These are phyloP conservation scores for Castanea crenata DNA, from an alignment of 306 rosid genomes.

Conservation along the genomic window DNA sequence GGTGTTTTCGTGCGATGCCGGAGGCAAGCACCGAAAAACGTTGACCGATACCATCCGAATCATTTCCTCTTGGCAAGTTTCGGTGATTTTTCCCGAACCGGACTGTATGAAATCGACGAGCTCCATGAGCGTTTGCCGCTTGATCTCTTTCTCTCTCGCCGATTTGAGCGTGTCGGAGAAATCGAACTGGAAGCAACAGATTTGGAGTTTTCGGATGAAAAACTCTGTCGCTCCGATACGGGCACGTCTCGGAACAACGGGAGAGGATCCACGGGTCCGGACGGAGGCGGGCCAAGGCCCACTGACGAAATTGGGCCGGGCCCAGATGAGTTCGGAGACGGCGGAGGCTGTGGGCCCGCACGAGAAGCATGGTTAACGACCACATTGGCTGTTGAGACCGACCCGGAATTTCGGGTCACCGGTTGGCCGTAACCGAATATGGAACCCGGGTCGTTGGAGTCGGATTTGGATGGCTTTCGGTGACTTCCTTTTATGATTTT, in stretches of 20 bases:
- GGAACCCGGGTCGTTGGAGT: conserved; percentile 48
- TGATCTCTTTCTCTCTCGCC: conserved; percentile 83
- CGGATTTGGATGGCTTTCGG: conserved; percentile 87
- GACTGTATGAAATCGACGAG: conserved; percentile 87
- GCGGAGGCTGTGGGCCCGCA: conserved; percentile 33
- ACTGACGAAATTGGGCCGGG: conserved; percentile 3
- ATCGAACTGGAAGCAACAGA: conserved; percentile 71
- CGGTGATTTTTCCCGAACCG: conserved; percentile 84
- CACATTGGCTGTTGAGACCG: conserved; percentile 45
- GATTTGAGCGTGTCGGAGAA: conserved; percentile 72
- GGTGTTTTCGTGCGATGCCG: conserved; percentile 77
- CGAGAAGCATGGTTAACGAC: conserved; percentile 76
- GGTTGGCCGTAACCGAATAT: conserved; percentile 35
- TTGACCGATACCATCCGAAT: conserved; percentile 79
- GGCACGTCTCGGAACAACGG: conserved; percentile 73
- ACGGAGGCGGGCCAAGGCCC: conserved; percentile 22
- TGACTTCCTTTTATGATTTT: conserved; percentile 83
- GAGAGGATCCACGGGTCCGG: conserved; percentile 64
- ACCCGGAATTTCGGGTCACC: conserved; percentile 40
- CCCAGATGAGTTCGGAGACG: conserved; percentile 21
- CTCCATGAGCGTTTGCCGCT: conserved; percentile 75
- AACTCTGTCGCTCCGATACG: conserved; percentile 55
- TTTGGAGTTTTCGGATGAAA: conserved; percentile 67
- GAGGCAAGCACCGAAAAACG: conserved; percentile 87
- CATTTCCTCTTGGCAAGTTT: conserved; percentile 89